These are phyloP conservation scores for Phytophthora ohioensis DNA, from an alignment of 352 stramenopile genomes.

Conservation along the genomic window DNA sequence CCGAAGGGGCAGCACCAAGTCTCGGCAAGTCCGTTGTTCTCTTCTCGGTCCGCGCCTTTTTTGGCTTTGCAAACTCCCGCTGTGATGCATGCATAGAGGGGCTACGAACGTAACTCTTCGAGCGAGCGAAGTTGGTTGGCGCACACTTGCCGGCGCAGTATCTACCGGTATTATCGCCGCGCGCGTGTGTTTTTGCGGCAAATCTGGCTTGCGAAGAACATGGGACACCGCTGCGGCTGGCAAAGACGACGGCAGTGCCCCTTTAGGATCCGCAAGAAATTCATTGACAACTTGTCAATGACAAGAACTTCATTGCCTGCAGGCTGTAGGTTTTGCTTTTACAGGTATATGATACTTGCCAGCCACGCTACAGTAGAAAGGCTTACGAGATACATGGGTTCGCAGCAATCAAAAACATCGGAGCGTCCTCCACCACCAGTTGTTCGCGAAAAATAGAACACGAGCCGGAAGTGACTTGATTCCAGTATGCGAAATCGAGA, in stretches of 20 bases:
- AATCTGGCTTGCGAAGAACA: constrained; percentile 12
- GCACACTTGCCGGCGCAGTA: no score
- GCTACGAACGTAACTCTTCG: constrained; percentile 5
- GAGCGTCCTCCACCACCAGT: constrained; percentile 1
- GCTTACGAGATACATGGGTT: not conserved
- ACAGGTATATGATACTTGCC: not conserved
- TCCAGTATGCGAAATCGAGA: not conserved
- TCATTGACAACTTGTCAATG: not conserved
- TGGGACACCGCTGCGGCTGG: not conserved
- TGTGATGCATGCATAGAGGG: constrained; percentile 20
- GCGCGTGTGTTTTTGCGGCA: constrained; percentile 16
- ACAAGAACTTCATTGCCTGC: not conserved
- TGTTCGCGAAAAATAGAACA: not conserved
- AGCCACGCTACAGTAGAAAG: not conserved
- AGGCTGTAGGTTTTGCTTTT: not conserved
- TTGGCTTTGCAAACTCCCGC: constrained; percentile 13
- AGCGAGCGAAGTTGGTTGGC: constrained; percentile 16
- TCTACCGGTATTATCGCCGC: constrained; percentile 2
- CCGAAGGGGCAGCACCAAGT: constrained; percentile 11
- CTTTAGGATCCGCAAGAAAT: not conserved
- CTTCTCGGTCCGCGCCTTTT: constrained; percentile 20
- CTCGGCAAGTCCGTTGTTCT: not conserved
- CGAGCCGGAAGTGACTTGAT: not conserved
- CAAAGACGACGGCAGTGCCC: not conserved
- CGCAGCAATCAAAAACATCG: not conserved